phyloP scores from a whole-genome alignment of 1,284 basidiomycete genomes.

The Trichosporon sp. region DNA sequence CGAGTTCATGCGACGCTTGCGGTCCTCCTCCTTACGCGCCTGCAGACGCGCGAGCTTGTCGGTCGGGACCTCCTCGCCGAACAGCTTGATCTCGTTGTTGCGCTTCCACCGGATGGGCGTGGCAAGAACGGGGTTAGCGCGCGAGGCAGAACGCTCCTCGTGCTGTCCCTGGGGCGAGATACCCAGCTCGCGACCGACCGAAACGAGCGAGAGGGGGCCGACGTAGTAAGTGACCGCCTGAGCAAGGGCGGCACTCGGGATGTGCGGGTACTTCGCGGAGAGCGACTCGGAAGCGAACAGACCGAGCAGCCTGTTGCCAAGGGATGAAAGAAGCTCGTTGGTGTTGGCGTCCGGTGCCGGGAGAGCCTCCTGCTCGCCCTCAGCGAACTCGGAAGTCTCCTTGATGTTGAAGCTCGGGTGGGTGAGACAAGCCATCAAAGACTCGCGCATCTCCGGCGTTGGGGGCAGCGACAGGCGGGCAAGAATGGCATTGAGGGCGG shows the following conservation, averaged over 20 bases:
- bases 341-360: constrained; percentile 54
- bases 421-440: constrained; percentile 53
- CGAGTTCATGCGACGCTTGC: constrained; percentile 21
- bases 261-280: constrained; percentile 76
- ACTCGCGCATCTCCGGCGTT: constrained; percentile 27
- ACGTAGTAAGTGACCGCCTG: constrained; percentile 86
- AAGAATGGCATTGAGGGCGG: constrained; percentile 40
- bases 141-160: constrained; percentile 22
- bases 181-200: constrained; percentile 73
- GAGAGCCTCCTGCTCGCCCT: neutral
- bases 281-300: constrained; percentile 85
- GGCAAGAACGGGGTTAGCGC: constrained; percentile 22
- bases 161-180: constrained; percentile 26
- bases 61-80: constrained; percentile 11
- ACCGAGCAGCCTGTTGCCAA: constrained; percentile 88
- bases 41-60: constrained; percentile 9
- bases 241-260: constrained; percentile 85
- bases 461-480: constrained; percentile 41
- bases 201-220: constrained; percentile 74
- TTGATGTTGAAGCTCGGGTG: constrained; percentile 62
- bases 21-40: neutral
- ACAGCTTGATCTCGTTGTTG: constrained; percentile 45
- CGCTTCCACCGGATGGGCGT: constrained; percentile 55
- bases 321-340: constrained; percentile 73
- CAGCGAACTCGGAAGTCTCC: constrained; percentile 20